Evolutionary conservation across 2,329 filamentous ascomycete species (phyloP), one percentile per base, ranked within the genome.

Genomic region (Venturia aucupariae): DNA sequence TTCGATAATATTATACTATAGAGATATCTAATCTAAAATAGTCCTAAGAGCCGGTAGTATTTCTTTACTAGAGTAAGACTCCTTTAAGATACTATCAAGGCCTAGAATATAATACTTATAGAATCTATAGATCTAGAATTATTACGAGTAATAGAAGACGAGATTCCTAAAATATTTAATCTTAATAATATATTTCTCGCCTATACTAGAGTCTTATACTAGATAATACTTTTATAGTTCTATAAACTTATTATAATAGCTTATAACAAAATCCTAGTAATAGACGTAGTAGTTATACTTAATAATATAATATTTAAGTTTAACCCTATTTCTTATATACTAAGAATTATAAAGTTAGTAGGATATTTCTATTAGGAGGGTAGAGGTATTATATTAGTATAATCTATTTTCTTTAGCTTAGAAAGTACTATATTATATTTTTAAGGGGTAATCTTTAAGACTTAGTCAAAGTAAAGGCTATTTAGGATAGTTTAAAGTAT

Each of bases 311-410:
- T 48, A 30, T 38, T 35, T 27, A 11, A 24, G 8, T 55, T 63
- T 30, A 48, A 63, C 6, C 32, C 46, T 5, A 17, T 57, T 6
- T 48, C 27, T 24, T 63, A 55, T 11, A 35, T 35, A 17, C 46
- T 63, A 13, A 51, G 59, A n/a, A 63, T 63, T n/a, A 48, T 30
- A 6, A 54, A 57, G n/a, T 54, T 27, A 7, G 35, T 63, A 13
- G 24, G 24, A 38, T 63, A 63, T 38, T 63, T 63, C 27, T 63
- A 57, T 19, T 48, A 57, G n/a, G 41, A 46, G 11, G 61, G 48
- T 22, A 48, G 41, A 32, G 61, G 61, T 24, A 2, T 30, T 11
- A n/a, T 63, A 15, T 39, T 38, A n/a, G 41, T 48, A 32, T 48
- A 63, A n/a, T 38, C 48, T 10, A 27, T 63, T 22, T 51, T 24